Conservation (phyloP, 2,329 filamentous ascomycete species). For the Calonectria pseudoturangicola region DNA sequence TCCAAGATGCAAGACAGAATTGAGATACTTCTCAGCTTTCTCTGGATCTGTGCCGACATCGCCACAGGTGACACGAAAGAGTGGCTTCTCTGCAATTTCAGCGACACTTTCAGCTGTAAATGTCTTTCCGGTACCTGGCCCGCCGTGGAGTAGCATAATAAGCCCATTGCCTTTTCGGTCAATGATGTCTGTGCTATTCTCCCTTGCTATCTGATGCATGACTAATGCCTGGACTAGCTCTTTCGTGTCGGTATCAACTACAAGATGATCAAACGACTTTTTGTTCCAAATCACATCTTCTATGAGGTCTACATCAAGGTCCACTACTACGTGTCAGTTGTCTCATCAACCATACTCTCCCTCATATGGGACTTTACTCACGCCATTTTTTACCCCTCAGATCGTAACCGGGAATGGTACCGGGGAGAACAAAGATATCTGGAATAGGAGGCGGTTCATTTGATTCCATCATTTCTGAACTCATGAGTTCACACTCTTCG, state of each 20-base stretch:
- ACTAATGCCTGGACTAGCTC: conserved; percentile 12
- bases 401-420: conserved; percentile 25
- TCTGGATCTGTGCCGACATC: conserved; percentile 42
- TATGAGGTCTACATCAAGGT: conserved; percentile 38
- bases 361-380: not conserved
- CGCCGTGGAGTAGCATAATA: conserved; percentile 29
- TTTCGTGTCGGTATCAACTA: conserved; percentile 35
- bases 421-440: conserved; percentile 20
- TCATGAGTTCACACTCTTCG: conserved; percentile 6
- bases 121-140: conserved; percentile 38
- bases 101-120: conserved; percentile 37
- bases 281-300: conserved; percentile 42
- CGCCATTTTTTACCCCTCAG: conserved; percentile 39
- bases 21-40: conserved; percentile 40
- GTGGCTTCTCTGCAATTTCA: conserved; percentile 34
- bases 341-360: not conserved
- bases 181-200: conserved; percentile 25
- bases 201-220: conserved; percentile 2
- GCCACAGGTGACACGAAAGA: conserved; percentile 37
- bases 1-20: conserved; percentile 34
- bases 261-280: conserved; percentile 37
- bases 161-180: conserved; percentile 24
- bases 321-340: not conserved
- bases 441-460: conserved; percentile 1
- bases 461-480: not conserved